phyloP scores from a whole-genome alignment of 2,329 filamentous ascomycete genomes.

The Colletotrichum sidae region DNA sequence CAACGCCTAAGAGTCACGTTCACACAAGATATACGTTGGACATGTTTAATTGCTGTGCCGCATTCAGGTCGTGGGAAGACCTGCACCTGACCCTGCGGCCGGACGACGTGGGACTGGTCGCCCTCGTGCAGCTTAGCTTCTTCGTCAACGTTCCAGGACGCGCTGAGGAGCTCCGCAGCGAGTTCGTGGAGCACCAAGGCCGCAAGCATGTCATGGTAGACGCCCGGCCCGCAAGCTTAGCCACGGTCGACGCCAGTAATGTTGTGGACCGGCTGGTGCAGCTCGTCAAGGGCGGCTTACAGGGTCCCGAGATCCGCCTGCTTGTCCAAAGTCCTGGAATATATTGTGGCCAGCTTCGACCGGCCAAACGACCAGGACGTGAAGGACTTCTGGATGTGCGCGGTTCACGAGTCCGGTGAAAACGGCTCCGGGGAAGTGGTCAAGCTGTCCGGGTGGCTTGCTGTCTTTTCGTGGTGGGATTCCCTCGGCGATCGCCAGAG shows the following conservation, averaged over 20 bases:
- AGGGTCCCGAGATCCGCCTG: constrained; percentile 1
- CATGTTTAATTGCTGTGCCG: no score
- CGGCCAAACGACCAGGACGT: constrained; percentile 24
- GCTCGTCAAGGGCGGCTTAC: neutral
- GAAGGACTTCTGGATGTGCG: constrained; percentile 39
- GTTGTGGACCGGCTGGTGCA: neutral
- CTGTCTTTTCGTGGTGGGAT: constrained; percentile 38
- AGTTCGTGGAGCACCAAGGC: constrained; percentile 2
- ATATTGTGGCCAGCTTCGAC: constrained; percentile 36
- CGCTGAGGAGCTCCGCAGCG: constrained; percentile 1
- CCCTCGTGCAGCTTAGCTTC: constrained; percentile 5
- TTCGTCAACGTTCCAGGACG: neutral
- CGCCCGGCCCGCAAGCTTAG: neutral
- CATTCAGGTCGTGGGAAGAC: neutral
- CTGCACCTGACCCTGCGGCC: constrained; percentile 1
- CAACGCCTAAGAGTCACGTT: no score
- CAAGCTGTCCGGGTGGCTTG: constrained; percentile 36
- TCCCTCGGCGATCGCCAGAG: neutral
- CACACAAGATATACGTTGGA: no score
- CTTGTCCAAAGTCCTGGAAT: constrained; percentile 26
- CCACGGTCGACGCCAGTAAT: neutral
- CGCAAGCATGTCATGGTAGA: neutral
- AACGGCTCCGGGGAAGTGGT: constrained; percentile 4
- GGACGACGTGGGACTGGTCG: constrained; percentile 10
- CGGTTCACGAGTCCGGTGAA: constrained; percentile 24